These are phyloP conservation scores for Fusarium sp. DNA, from an alignment of 2,329 filamentous ascomycete genomes.

Conservation along the genomic window DNA sequence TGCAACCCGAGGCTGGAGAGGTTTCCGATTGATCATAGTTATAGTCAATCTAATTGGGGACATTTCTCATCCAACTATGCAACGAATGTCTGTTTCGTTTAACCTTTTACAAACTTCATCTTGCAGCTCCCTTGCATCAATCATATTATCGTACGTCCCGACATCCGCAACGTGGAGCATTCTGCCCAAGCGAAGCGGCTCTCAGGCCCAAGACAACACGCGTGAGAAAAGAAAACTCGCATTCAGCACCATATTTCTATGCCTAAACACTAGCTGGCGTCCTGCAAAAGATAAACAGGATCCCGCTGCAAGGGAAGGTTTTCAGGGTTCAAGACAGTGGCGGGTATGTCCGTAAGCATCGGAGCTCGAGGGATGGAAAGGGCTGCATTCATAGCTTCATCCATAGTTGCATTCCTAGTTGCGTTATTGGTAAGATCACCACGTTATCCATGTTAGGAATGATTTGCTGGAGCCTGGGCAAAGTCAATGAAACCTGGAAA, in stretches of 20 bases:
- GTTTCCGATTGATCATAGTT: slow-evolving; percentile 12
- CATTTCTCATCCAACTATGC: background rate
- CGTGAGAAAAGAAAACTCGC: slow-evolving; percentile 1
- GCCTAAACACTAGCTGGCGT: background rate
- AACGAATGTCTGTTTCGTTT: background rate
- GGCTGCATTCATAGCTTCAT: background rate
- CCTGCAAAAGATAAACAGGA: slow-evolving; percentile 1
- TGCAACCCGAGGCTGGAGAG: background rate
- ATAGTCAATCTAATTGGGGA: background rate
- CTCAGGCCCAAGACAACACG: slow-evolving; percentile 28
- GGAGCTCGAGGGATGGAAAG: background rate
- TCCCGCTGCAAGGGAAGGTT: slow-evolving; percentile 1
- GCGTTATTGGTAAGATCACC: too few relatives aligned
- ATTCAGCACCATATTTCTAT: background rate
- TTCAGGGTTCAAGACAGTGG: slow-evolving; percentile 11
- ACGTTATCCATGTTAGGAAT: background rate
- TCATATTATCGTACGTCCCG: slow-evolving; percentile 16
- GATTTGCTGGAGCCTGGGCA: background rate
- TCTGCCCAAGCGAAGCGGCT: background rate
- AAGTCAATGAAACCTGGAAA: too few relatives aligned
- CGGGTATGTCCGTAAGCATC: background rate
- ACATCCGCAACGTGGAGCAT: slow-evolving; percentile 1
- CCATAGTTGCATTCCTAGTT: background rate
- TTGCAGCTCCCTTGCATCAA: slow-evolving; percentile 28
- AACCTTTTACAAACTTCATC: background rate